Evolutionary conservation across 768 basidiomycete genomes (phyloP).

Genomic region (Lepiota subincarnata): DNA sequence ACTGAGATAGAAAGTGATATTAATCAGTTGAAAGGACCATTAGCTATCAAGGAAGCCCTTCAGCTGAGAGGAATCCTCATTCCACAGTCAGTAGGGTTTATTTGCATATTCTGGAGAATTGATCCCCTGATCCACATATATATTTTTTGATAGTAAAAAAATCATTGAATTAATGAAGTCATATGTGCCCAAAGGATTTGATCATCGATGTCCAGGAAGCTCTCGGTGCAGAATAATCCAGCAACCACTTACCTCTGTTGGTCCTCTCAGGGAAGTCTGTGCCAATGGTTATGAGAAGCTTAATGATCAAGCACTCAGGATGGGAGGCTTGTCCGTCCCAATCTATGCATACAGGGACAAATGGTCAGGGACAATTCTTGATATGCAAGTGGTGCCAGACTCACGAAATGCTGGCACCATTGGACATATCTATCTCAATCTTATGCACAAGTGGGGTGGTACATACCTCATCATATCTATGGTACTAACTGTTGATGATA

Average conservation of each 20-base stretch:
- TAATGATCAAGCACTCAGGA: slow-evolving; percentile 14
- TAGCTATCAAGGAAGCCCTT: too few species aligned
- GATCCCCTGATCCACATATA: too few species aligned
- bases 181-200: too few species aligned
- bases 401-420: slow-evolving; percentile 12
- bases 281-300: slow-evolving; percentile 21
- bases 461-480: not conserved
- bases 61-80: too few species aligned
- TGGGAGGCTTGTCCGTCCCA: slow-evolving; percentile 6
- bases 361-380: slow-evolving; percentile 8
- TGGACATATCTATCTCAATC: slow-evolving; percentile 30
- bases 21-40: too few species aligned
- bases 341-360: slow-evolving; percentile 9
- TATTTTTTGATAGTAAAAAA: too few species aligned
- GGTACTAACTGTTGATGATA: too few species aligned
- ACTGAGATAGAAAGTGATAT: too few species aligned
- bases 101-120: too few species aligned
- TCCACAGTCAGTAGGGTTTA: too few species aligned
- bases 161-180: too few species aligned
- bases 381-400: slow-evolving; percentile 1
- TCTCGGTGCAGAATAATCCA: not conserved
- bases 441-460: slow-evolving; percentile 24
- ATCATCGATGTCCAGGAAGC: too few species aligned
- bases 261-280: slow-evolving; percentile 7
- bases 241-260: not conserved